phyloP scores from a whole-genome alignment of 257 asterid genomes.

The Nicotiana attenuata region DNA sequence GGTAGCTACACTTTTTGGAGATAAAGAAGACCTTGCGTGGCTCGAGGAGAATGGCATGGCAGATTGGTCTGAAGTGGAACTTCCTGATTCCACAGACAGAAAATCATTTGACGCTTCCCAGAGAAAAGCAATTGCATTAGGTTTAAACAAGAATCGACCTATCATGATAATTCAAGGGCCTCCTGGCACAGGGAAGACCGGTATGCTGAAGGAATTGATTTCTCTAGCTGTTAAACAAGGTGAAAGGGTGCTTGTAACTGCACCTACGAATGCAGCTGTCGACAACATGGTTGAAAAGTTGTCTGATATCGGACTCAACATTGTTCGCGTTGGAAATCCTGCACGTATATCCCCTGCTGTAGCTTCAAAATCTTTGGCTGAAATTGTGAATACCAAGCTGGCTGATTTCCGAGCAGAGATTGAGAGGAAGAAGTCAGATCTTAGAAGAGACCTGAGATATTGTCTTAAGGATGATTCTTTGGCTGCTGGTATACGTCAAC shows the following conservation, averaged over 20 bases:
- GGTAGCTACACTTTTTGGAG: conserved; percentile 81
- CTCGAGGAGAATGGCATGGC: conserved; percentile 53
- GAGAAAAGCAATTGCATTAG: conserved; percentile 76
- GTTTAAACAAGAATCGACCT: conserved; percentile 84
- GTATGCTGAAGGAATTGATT: conserved; percentile 73
- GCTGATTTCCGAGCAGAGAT: conserved; percentile 67
- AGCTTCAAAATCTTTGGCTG: conserved; percentile 79
- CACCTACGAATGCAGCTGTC: conserved; percentile 98
- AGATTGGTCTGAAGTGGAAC: conserved; percentile 65
- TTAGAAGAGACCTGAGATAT: conserved; percentile 78
- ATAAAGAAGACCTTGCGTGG: conserved; percentile 60
- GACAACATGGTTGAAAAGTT: conserved; percentile 95
- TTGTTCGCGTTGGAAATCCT: conserved; percentile 92
- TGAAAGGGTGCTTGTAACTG: conserved; percentile 93
- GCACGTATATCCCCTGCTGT: conserved; percentile 80
- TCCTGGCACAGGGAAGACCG: conserved; percentile 96
- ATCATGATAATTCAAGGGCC: conserved; percentile 84
- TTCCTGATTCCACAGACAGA: conserved; percentile 39
- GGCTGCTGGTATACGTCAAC: conserved; percentile 98
- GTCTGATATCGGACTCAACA: conserved; percentile 53
- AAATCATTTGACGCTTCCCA: conserved; percentile 59
- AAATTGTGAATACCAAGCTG: conserved; percentile 69
- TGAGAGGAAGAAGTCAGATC: conserved; percentile 82
- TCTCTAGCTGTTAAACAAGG: conserved; percentile 71
- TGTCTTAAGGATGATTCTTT: conserved; percentile 90